Evolutionary conservation across 257 asterid species (phyloP).

Genomic region (Solanum pimpinellifolium): DNA sequence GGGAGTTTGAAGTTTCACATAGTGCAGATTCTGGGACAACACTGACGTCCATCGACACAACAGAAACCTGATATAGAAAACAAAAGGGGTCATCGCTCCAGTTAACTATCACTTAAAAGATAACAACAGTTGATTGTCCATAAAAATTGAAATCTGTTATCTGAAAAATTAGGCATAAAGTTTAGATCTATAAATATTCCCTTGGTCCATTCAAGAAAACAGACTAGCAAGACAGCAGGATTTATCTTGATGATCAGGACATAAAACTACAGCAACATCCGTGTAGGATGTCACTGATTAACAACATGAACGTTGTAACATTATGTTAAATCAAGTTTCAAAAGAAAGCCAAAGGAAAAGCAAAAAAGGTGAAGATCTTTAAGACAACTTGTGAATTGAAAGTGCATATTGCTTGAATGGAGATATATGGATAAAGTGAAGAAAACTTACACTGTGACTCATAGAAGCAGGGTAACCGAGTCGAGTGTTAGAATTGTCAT

Average conservation of each 20-base stretch:
- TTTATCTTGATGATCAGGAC: background rate
- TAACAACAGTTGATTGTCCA: background rate
- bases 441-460: slow-evolving; percentile 43
- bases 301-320: background rate
- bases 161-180: background rate
- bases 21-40: slow-evolving; percentile 51
- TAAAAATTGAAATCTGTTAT: background rate
- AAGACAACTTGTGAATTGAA: background rate
- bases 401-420: background rate
- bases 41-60: slow-evolving; percentile 46
- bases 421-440: background rate
- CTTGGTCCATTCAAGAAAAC: background rate
- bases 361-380: background rate
- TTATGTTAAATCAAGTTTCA: background rate
- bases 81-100: background rate
- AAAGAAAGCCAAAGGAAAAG: background rate
- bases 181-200: background rate
- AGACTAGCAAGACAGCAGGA: background rate
- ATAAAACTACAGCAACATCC: background rate
- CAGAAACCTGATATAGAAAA: slow-evolving; percentile 33
- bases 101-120: background rate
- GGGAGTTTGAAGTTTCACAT: slow-evolving; percentile 37
- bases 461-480: slow-evolving; percentile 27
- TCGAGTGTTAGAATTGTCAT: slow-evolving; percentile 21
- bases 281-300: background rate